A percentile compares a stretch with the other conserved stretches of the same genome.
phyloP scores from a whole-genome alignment of 106 monocot genomes.

The Dendrobium huoshanense region DNA sequence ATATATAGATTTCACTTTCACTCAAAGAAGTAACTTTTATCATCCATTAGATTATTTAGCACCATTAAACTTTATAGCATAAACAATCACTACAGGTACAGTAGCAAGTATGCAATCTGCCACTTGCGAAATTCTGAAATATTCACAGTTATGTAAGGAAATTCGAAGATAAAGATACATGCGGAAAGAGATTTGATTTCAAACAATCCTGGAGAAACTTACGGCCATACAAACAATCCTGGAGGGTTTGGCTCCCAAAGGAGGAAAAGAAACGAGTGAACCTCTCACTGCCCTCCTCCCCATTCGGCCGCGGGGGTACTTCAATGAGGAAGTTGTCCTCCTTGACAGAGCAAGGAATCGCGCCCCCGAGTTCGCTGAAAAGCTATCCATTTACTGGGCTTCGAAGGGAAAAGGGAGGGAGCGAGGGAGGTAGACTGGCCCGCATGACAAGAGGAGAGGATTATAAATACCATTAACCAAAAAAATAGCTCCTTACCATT shows the following conservation, averaged over 20 bases:
- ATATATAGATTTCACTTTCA: no score
- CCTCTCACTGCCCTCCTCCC: not conserved
- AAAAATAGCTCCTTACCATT: no score
- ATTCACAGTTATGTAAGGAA: no score
- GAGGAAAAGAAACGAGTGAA: constrained; percentile 9
- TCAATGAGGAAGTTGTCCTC: not conserved
- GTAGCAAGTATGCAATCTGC: not conserved
- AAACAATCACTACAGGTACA: not conserved
- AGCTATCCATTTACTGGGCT: constrained; percentile 17
- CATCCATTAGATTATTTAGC: no score
- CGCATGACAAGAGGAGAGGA: no score
- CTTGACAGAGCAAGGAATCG: not conserved
- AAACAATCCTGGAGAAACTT: not conserved
- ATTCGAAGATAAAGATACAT: not conserved
- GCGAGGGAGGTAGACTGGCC: no score
- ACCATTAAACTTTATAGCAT: no score
- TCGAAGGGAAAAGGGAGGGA: not conserved
- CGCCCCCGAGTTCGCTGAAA: constrained; percentile 16
- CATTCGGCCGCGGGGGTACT: constrained; percentile 2
- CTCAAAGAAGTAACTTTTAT: no score
- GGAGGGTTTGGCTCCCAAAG: constrained; percentile 12
- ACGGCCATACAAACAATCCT: constrained; percentile 14
- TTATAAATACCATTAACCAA: no score
- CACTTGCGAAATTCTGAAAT: not conserved
- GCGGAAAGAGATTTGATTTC: not conserved